A percentile compares a stretch with the other conserved stretches of the same genome.
Conservation (phyloP, 805 yeast genomes). For the Saccharomycopsis olivae region DNA sequence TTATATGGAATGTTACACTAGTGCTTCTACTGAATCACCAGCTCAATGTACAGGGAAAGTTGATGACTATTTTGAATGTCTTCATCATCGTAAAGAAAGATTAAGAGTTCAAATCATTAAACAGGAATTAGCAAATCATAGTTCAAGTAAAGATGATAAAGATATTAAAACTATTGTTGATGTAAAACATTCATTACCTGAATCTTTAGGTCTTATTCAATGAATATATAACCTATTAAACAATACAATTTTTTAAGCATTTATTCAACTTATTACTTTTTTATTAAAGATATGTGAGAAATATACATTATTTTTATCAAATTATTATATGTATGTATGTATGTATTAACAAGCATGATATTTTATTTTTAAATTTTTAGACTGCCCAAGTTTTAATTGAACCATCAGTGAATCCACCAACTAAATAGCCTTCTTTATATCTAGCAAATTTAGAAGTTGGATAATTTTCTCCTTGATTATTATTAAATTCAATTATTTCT, state of each 20-base stretch:
- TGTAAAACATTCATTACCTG: conserved; percentile 19
- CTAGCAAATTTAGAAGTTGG: conserved; percentile 33
- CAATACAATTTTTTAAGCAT: too few species aligned
- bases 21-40: conserved; percentile 27
- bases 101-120: conserved; percentile 21
- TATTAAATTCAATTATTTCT: not conserved
- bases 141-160: conserved; percentile 4
- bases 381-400: conserved; percentile 56
- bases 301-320: too few species aligned
- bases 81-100: conserved; percentile 37
- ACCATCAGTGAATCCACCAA: conserved; percentile 57
- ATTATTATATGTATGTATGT: too few species aligned
- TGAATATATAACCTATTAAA: not conserved
- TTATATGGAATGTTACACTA: conserved; percentile 36
- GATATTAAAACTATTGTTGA: conserved; percentile 15
- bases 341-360: too few species aligned
- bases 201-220: conserved; percentile 20
- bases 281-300: not conserved
- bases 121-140: conserved; percentile 18
- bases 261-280: not conserved
- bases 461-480: conserved; percentile 33
- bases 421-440: conserved; percentile 53
- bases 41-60: conserved; percentile 31
- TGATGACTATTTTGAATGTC: conserved; percentile 40
- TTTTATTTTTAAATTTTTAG: conserved; percentile 18